These are phyloP conservation scores for Petunia hybrid DNA, from an alignment of 305 asterid species.

Conservation along the genomic window DNA sequence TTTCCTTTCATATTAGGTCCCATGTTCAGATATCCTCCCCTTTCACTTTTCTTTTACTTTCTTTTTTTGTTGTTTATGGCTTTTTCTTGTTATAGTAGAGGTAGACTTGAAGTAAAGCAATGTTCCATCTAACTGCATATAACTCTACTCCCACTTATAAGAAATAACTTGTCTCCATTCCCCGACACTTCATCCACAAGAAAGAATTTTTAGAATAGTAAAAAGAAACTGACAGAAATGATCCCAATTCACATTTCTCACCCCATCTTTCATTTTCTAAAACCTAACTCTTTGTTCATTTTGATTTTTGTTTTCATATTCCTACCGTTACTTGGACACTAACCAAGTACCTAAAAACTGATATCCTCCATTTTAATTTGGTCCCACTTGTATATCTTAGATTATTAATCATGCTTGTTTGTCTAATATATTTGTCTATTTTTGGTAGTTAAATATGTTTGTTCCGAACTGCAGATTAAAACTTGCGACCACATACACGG, in stretches of 20 bases:
- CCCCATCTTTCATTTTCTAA: constrained; percentile 49
- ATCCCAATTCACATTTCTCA: constrained; percentile 39
- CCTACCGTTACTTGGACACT: constrained; percentile 63
- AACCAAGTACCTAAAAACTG: constrained; percentile 47
- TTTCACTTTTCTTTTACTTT: constrained; percentile 13
- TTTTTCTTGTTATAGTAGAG: constrained; percentile 47
- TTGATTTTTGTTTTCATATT: constrained; percentile 44
- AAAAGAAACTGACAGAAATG: constrained; percentile 36
- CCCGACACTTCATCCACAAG: constrained; percentile 50
- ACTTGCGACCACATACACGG: not conserved
- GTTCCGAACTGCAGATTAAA: constrained; percentile 26
- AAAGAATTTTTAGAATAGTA: constrained; percentile 25
- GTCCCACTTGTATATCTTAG: constrained; percentile 44
- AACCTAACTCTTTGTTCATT: constrained; percentile 49
- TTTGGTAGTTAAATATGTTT: constrained; percentile 28
- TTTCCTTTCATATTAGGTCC: constrained; percentile 34
- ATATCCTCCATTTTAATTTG: constrained; percentile 11
- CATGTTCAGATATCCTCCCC: constrained; percentile 33
- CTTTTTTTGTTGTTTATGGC: constrained; percentile 16
- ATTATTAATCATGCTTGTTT: constrained; percentile 39
- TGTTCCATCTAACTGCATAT: constrained; percentile 49
- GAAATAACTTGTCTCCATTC: constrained; percentile 32
- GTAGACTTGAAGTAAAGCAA: constrained; percentile 76
- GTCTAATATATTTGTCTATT: constrained; percentile 33
- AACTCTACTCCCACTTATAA: constrained; percentile 32